Base-by-base conservation (phyloP, 106 monocot genomes). In the Allium sativum region DNA sequence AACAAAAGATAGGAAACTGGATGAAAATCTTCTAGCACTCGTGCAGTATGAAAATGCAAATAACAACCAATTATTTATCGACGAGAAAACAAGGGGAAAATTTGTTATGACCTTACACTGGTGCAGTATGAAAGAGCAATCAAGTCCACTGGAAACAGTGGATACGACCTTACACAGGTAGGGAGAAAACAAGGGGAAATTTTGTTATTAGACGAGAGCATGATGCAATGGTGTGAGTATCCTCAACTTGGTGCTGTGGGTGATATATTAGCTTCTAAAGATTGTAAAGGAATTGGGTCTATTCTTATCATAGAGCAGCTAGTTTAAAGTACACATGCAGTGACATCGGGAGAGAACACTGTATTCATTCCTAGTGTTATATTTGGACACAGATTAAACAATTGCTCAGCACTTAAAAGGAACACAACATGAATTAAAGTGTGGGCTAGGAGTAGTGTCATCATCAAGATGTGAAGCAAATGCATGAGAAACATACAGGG, bases 231-330 rank as follows among this genome's bases (percentile, higher is more conserved):
- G 78, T 31, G 31, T 31, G 31, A 73, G 66, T 51, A n/a, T 12
- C 52, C 54, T 52, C 69, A 76, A 69, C 65, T 80, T 15, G 73
- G 74, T 13, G 61, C 67, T 13, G 51, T 69, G 7, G 72, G 75
- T 13, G 83, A 79, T 45, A 62, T 74, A 50, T 69, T 80, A 7
- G 79, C 62, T 9, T 71, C 75, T 11, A 31, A 42, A 11, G 65
- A 66, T 41, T 62, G 61, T 14, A 56, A 44, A 5, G 14, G 40
- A n/a, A 18, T 42, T 10, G 50, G 53, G 21, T 14, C 74, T 6
- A n/a, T 56, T 12, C 57, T 72, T 7, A 61, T 79, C 0, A 14
- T 76, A 56, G 65, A 65, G 31, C 74, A 71, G 14, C 70, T 56
- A 40, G 21, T 48, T 10, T 66, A 52, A 15, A 16, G 31, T 3